phyloP scores from a whole-genome alignment of 2,329 filamentous ascomycete species.

The Cercospora berteroae region DNA sequence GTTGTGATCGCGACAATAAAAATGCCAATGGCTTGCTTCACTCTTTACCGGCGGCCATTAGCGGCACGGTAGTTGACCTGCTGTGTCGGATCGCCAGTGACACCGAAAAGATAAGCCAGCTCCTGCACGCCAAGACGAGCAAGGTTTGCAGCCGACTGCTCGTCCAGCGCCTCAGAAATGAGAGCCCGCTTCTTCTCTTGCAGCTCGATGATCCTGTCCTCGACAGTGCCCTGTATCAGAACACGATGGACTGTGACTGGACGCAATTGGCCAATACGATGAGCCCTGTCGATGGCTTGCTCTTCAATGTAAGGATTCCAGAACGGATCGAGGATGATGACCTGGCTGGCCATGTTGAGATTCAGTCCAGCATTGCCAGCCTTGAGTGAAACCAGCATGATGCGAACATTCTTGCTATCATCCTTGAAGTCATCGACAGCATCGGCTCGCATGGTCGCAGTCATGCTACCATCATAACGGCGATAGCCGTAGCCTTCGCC shows the following conservation, averaged over 20 bases:
- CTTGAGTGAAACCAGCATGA: constrained; percentile 77
- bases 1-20: neutral
- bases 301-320: constrained; percentile 94
- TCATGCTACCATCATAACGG: constrained; percentile 78
- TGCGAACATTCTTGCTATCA: constrained; percentile 53
- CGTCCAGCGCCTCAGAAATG: constrained; percentile 77
- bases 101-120: constrained; percentile 66
- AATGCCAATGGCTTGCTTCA: neutral
- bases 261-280: constrained; percentile 77
- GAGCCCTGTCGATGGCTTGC: constrained; percentile 85
- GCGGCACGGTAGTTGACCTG: constrained; percentile 24
- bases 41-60: neutral
- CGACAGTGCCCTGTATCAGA: constrained; percentile 73
- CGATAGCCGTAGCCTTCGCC: constrained; percentile 58
- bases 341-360: constrained; percentile 74
- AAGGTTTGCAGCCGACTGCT: constrained; percentile 65
- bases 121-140: constrained; percentile 65
- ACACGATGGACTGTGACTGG: constrained; percentile 78
- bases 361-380: constrained; percentile 86
- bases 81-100: constrained; percentile 31
- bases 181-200: constrained; percentile 76
- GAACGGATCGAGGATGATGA: constrained; percentile 89
- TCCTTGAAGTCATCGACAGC: constrained; percentile 68
- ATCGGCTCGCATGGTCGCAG: constrained; percentile 61
- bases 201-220: constrained; percentile 77